Conservation (phyloP, 306 rosid species). For the Corylus americana region DNA sequence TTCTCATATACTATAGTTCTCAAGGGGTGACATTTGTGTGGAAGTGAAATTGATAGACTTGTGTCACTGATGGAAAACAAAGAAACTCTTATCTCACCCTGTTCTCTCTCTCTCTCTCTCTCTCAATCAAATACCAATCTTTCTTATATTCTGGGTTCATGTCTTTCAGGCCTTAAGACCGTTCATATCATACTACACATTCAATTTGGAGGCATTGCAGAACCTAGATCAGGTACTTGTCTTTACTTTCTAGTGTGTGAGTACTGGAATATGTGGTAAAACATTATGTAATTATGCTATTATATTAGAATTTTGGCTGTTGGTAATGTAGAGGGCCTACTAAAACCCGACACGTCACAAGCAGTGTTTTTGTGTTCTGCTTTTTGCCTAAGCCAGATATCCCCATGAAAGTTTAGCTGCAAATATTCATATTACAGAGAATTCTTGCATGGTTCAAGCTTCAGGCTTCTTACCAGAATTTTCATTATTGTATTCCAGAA, state of each 20-base stretch:
- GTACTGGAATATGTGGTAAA: slow-evolving; percentile 1
- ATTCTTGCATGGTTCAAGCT: neutral
- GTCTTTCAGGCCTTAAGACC: slow-evolving; percentile 79
- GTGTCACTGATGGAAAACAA: neutral
- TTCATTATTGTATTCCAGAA: neutral
- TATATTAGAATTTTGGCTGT: neutral
- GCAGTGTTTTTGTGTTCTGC: neutral
- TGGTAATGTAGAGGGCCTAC: neutral
- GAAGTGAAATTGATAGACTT: neutral
- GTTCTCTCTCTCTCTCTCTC: slow-evolving; percentile 9
- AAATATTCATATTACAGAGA: neutral
- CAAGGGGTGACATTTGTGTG: neutral
- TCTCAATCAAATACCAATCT: neutral
- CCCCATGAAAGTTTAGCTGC: neutral
- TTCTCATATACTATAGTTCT: neutral
- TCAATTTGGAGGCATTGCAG: slow-evolving; percentile 50
- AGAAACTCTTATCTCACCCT: neutral
- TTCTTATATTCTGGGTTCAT: slow-evolving; percentile 24
- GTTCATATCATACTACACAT: slow-evolving; percentile 68
- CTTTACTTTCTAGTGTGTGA: slow-evolving; percentile 10
- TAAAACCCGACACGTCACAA: neutral
- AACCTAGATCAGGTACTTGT: slow-evolving; percentile 65
- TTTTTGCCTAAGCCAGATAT: slow-evolving; percentile 12
- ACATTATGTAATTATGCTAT: neutral
- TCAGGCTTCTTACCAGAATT: neutral